phyloP scores from a whole-genome alignment of 257 asterid species.

The Solanum chilense region DNA sequence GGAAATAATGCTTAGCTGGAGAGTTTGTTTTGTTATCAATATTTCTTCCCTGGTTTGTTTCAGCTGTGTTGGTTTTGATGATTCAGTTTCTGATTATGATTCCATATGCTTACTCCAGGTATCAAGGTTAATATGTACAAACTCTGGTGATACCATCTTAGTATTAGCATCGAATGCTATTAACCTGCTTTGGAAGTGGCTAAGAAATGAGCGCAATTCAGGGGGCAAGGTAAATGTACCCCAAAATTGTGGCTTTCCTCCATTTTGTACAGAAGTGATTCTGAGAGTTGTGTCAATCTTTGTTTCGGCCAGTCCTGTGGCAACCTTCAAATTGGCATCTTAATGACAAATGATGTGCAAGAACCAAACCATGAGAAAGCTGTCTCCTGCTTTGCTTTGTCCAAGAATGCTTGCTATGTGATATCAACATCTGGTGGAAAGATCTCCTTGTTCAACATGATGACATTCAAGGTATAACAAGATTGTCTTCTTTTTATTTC shows the following conservation, averaged over 20 bases:
- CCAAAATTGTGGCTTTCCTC: background rate
- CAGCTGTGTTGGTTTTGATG: background rate
- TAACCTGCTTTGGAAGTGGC: conserved; percentile 95
- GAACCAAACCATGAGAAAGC: conserved; percentile 41
- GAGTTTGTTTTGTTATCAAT: background rate
- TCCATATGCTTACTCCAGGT: conserved; percentile 25
- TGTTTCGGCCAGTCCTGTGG: conserved; percentile 39
- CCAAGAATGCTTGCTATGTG: conserved; percentile 45
- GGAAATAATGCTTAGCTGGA: too few relatives aligned
- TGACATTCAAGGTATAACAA: conserved; percentile 37
- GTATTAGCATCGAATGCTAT: conserved; percentile 82
- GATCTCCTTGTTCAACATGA: conserved; percentile 47
- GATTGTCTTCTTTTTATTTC: background rate
- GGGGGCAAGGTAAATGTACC: conserved; percentile 50
- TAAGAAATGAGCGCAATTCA: conserved; percentile 63
- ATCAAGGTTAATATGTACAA: conserved; percentile 78
- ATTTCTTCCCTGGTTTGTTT: background rate
- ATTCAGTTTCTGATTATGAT: background rate
- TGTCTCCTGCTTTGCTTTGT: conserved; percentile 44
- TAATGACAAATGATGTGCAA: conserved; percentile 36
- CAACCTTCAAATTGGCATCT: conserved; percentile 38
- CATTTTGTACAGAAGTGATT: background rate
- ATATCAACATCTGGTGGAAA: conserved; percentile 58
- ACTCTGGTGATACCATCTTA: conserved; percentile 68
- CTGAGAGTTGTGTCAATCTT: background rate